Conservation (phyloP, 345 rosid genomes). For the Populus ilicifolia region DNA sequence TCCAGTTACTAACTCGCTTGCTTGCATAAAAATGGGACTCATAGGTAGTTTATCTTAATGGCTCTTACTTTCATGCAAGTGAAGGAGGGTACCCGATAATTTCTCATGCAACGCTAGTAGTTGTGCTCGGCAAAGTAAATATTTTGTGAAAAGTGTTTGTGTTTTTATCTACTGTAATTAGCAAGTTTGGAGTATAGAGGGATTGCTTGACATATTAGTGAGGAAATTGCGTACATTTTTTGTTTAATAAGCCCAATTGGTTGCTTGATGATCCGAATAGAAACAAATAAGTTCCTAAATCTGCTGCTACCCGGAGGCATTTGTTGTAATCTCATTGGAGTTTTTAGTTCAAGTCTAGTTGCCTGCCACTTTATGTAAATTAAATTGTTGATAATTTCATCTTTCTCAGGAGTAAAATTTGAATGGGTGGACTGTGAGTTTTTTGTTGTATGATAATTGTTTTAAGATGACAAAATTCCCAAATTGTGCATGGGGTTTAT, state of each 20-base stretch:
- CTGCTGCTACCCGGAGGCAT: background rate
- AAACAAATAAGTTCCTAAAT: background rate
- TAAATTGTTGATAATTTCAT: background rate
- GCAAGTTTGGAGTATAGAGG: background rate
- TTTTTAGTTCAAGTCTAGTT: no score
- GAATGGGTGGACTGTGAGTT: no score
- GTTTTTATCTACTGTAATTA: background rate
- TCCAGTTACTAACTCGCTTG: background rate
- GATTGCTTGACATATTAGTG: no score
- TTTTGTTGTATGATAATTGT: background rate
- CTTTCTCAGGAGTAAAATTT: background rate
- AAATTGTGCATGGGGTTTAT: background rate
- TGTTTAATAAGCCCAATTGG: background rate
- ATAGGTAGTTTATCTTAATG: background rate
- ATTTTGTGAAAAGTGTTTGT: background rate
- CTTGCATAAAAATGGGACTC: background rate
- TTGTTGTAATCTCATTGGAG: no score
- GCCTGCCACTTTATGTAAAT: background rate
- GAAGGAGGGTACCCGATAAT: background rate
- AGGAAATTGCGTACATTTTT: background rate
- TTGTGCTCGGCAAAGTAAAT: background rate
- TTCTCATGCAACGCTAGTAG: background rate
- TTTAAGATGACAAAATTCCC: background rate
- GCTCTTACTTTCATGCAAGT: background rate
- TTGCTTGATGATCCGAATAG: background rate